Evolutionary conservation across 2,329 filamentous ascomycete genomes (phyloP), one percentile per base, ranked within the genome.

Genomic region (Epichloe coenophiala): DNA sequence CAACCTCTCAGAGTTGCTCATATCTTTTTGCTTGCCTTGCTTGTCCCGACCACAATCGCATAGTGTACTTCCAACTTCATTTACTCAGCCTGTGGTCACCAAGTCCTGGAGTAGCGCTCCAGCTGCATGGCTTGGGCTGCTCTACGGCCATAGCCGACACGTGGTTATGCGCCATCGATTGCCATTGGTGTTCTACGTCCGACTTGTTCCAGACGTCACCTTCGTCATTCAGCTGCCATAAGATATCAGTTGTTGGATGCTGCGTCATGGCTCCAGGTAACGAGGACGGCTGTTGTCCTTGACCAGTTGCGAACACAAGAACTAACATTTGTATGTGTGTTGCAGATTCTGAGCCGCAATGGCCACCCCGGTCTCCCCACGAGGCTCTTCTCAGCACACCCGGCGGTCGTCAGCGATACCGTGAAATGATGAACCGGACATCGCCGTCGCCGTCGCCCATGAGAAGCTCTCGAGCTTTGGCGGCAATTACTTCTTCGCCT

Each of bases 321-420:
- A 40, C 46, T 43, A 48, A 46, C 46, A 47, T 17, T n/a, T 37
- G 33, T 36, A 43, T 44, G 27, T n/a, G 48, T 45, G 39, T 45
- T 21, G 35, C 65, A 56, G 63, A 68, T 59, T 63, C 71, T 53
- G 72, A 75, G 60, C 65, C 72, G 43, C 76, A 81, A 65, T 86
- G 81, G 81, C 81, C 81, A 17, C 81, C 81, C 21, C 72, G 77
- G 63, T 84, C 81, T 50, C 81, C 81, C 41, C 78, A 77, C 63
- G 81, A 84, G 61, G 80, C 71, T 48, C 71, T 84, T 19, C 61
- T 81, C 38, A 75, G 77, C 63, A 82, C 90, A 3, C 91, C 91
- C 1, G 80, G 83, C 57, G 91, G 89, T 49, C 84, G 89, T 59
- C 81, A 84, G 63, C 83, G 81, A 63, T 80, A 88, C 60, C 77